Percentiles rank a stretch among this genome's conserved stretches.
phyloP scores from a whole-genome alignment of 331 rosid species.

The Quercus phellos region DNA sequence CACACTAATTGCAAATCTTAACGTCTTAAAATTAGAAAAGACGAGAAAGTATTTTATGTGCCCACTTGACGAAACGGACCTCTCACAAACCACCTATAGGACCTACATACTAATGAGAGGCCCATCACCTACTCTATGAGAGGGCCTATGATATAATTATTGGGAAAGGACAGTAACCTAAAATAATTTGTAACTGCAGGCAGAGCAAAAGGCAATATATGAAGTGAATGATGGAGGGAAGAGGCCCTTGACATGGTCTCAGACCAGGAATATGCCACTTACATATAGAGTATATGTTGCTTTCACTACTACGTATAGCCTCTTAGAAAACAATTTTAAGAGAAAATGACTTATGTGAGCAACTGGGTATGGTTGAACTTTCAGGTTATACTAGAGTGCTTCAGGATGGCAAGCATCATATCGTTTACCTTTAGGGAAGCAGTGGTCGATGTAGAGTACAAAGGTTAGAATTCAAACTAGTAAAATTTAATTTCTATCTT shows the following conservation, averaged over 20 bases:
- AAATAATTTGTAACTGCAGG: constrained; percentile 29
- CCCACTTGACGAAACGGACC: no score
- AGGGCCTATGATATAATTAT: no score
- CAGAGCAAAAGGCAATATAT: constrained; percentile 59
- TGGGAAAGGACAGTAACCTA: no score
- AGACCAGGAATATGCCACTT: constrained; percentile 70
- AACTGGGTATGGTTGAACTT: constrained; percentile 5
- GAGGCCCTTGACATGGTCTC: constrained; percentile 65
- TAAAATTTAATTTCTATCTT: not conserved
- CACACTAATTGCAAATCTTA: constrained; percentile 9
- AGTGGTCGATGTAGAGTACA: constrained; percentile 69
- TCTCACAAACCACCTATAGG: no score
- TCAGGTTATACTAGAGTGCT: constrained; percentile 82
- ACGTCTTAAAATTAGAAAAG: not conserved
- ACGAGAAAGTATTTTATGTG: no score
- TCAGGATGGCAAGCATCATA: constrained; percentile 88
- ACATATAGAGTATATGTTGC: constrained; percentile 49
- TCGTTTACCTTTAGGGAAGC: constrained; percentile 93
- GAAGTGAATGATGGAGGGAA: constrained; percentile 55
- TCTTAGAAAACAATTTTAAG: not conserved
- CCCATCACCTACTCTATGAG: no score
- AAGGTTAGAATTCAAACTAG: constrained; percentile 43
- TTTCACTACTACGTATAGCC: not conserved
- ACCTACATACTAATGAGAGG: no score
- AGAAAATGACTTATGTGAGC: constrained; percentile 1